These are phyloP conservation scores for Prunus yedoensis DNA, from an alignment of 331 rosid species.

Conservation along the genomic window DNA sequence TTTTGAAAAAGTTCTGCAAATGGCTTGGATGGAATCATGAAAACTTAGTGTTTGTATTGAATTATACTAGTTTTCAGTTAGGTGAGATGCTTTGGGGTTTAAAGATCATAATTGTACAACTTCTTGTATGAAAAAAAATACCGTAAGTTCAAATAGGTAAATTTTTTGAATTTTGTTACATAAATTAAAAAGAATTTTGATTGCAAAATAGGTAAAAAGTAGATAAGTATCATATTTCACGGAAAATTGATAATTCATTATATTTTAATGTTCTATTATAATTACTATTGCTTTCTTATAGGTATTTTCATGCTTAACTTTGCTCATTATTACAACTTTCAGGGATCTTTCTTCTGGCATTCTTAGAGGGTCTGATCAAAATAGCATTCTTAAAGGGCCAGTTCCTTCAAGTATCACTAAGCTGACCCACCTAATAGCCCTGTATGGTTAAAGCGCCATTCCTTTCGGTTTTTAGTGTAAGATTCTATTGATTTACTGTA, in stretches of 20 bases:
- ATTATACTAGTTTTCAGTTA: background rate
- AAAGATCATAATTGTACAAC: background rate
- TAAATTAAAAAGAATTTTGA: background rate
- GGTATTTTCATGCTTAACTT: background rate
- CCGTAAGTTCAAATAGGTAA: too few relatives aligned
- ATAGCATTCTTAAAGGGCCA: slow-evolving; percentile 51
- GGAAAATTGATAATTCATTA: background rate
- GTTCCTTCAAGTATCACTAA: slow-evolving; percentile 58
- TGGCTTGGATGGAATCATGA: background rate
- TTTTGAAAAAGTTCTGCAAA: background rate
- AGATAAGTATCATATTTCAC: background rate
- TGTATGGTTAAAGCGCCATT: slow-evolving; percentile 49
- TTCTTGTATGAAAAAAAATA: background rate
- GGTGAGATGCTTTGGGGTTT: background rate
- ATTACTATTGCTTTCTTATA: background rate
- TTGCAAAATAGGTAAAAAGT: background rate
- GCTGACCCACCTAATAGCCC: slow-evolving; percentile 50
- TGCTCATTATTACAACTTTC: slow-evolving; percentile 18
- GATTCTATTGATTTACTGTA: background rate
- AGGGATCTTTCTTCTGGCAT: slow-evolving; percentile 69
- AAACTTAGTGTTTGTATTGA: background rate
- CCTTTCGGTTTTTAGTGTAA: background rate
- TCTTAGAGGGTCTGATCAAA: slow-evolving; percentile 39
- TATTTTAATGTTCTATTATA: background rate
- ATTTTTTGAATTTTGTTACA: background rate